Evolutionary conservation across 2,329 filamentous ascomycete species (phyloP).

Genomic region (Beauveria rudraprayagi): DNA sequence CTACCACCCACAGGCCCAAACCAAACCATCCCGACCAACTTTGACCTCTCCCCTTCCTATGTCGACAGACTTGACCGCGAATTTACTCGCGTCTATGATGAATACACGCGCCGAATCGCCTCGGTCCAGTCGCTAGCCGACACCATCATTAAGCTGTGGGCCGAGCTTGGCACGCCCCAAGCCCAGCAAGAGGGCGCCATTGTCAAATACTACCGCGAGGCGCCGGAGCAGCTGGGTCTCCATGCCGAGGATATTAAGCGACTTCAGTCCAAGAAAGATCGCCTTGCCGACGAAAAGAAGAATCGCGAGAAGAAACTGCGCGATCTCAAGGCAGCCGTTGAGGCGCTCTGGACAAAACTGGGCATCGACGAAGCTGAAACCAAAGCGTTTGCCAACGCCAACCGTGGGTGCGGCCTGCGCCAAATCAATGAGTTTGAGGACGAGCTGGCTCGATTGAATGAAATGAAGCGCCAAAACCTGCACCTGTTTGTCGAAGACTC

Average conservation of each 20-base stretch:
- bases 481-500: slow-evolving; percentile 95
- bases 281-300: slow-evolving; percentile 81
- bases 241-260: slow-evolving; percentile 77
- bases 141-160: slow-evolving; percentile 90
- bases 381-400: slow-evolving; percentile 76
- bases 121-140: slow-evolving; percentile 69
- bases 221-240: slow-evolving; percentile 87
- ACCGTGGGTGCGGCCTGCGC: slow-evolving; percentile 82
- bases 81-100: slow-evolving; percentile 91
- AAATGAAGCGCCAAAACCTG: slow-evolving; percentile 90
- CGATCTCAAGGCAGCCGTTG: slow-evolving; percentile 70
- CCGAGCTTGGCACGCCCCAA: slow-evolving; percentile 87
- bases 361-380: slow-evolving; percentile 75
- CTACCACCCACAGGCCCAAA: slow-evolving; percentile 76
- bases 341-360: slow-evolving; percentile 81
- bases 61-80: slow-evolving; percentile 80
- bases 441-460: slow-evolving; percentile 76
- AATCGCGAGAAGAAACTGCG: slow-evolving; percentile 67
- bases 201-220: slow-evolving; percentile 80
- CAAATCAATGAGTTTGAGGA: slow-evolving; percentile 96
- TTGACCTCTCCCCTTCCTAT: slow-evolving; percentile 88
- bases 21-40: slow-evolving; percentile 68
- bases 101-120: slow-evolving; percentile 77
- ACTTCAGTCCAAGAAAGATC: slow-evolving; percentile 68
- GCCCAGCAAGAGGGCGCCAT: slow-evolving; percentile 83